Evolutionary conservation across 208 protist genomes (phyloP).

Genomic region (Leishmania tropica): DNA sequence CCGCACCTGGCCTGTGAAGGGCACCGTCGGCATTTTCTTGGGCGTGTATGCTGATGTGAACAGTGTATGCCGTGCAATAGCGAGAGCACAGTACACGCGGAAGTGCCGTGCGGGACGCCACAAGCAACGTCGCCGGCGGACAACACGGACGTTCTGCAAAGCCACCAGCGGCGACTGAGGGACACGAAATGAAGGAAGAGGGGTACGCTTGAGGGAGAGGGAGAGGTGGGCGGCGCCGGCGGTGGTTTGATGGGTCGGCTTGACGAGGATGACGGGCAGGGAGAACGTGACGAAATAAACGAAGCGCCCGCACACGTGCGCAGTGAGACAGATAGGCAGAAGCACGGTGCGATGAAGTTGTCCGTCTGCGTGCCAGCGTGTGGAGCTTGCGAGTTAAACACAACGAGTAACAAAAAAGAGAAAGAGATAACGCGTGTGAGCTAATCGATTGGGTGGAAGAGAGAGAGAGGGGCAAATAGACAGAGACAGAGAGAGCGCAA

Average conservation of each 20-base stretch:
- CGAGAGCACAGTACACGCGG: not conserved
- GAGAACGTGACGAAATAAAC: not conserved
- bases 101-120: not conserved
- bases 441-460: not conserved
- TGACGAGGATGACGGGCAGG: not conserved
- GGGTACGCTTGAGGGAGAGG: not conserved
- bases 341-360: not conserved
- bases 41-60: not conserved
- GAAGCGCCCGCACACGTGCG: not conserved
- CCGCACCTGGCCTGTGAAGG: constrained; percentile 58
- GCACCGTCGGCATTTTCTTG: constrained; percentile 39
- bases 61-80: not conserved
- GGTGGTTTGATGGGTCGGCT: not conserved
- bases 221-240: not conserved
- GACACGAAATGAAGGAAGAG: not conserved
- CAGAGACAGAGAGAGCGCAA: too few relatives aligned
- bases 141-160: not conserved
- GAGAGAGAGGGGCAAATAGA: not conserved
- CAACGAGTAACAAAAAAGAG: not conserved
- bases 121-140: not conserved
- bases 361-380: not conserved
- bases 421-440: not conserved
- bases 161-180: not conserved
- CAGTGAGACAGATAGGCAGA: not conserved
- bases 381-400: not conserved